Conservation (phyloP, 805 yeast genomes). For the Crinitomyces ghanaensis region DNA sequence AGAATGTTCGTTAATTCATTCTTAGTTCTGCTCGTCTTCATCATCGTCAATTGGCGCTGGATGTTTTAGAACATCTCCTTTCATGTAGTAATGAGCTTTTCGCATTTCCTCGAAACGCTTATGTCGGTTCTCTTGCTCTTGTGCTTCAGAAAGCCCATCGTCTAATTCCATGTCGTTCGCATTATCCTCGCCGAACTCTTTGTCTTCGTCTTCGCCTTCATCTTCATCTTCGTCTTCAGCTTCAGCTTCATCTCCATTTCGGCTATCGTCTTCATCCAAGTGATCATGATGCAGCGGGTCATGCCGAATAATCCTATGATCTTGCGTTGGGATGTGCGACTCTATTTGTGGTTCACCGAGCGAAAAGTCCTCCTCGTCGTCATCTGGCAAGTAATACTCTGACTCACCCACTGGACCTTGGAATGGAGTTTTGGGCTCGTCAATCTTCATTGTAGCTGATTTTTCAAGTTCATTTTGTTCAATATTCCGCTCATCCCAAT, state of each 20-base stretch:
- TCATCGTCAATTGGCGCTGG: slow-evolving; percentile 19
- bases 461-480: slow-evolving; percentile 63
- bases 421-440: slow-evolving; percentile 93
- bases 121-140: slow-evolving; percentile 50
- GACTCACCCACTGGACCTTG: slow-evolving; percentile 80
- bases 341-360: too few species aligned
- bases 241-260: slow-evolving; percentile 16
- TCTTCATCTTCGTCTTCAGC: slow-evolving; percentile 20
- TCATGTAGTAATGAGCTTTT: slow-evolving; percentile 62
- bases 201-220: slow-evolving; percentile 30
- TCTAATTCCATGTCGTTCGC: slow-evolving; percentile 48
- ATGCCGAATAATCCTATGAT: slow-evolving; percentile 24
- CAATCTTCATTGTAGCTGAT: slow-evolving; percentile 67
- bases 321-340: slow-evolving; percentile 34
- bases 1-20: too few species aligned
- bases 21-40: slow-evolving; percentile 19
- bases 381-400: slow-evolving; percentile 56
- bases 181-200: slow-evolving; percentile 31
- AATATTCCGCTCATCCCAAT: slow-evolving; percentile 80
- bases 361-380: slow-evolving; percentile 44
- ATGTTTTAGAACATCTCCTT: slow-evolving; percentile 21
- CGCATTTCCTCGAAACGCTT: slow-evolving; percentile 64
- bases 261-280: slow-evolving; percentile 12
- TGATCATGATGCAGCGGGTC: slow-evolving; percentile 17
- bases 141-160: too few species aligned